Percentiles rank a stretch among this genome's conserved stretches.
phyloP scores from a whole-genome alignment of 148 eudicot species.

The Amaranthus hypochondriacus region DNA sequence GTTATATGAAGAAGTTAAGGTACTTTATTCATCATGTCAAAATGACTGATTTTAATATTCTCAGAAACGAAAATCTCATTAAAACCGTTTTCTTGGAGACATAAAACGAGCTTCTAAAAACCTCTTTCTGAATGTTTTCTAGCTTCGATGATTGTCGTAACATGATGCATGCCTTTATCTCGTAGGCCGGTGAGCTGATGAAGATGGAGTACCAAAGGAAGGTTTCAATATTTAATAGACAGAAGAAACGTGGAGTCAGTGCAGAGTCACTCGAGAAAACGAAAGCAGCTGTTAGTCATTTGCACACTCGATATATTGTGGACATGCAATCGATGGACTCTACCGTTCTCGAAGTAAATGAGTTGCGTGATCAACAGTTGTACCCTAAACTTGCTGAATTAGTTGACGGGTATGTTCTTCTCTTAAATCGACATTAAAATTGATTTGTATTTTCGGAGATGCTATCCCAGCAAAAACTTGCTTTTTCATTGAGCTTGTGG shows the following conservation, averaged over 20 bases:
- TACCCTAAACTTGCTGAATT: slow-evolving; percentile 93
- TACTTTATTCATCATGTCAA: slow-evolving; percentile 23
- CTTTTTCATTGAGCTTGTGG: too few relatives aligned
- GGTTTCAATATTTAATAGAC: slow-evolving; percentile 65
- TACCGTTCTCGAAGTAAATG: slow-evolving; percentile 85
- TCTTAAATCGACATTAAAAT: neutral
- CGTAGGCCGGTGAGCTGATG: slow-evolving; percentile 88
- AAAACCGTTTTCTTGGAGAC: neutral
- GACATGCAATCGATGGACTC: slow-evolving; percentile 99
- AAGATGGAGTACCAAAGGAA: slow-evolving; percentile 91
- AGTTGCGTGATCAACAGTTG: slow-evolving; percentile 82
- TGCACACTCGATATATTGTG: slow-evolving; percentile 95
- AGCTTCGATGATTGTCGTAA: neutral
- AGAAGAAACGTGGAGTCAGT: slow-evolving; percentile 73
- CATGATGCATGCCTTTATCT: neutral
- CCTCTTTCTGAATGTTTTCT: neutral
- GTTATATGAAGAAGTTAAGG: slow-evolving; percentile 98
- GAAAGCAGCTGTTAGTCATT: slow-evolving; percentile 96
- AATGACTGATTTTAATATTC: neutral
- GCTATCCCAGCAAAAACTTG: too few relatives aligned
- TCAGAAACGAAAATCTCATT: neutral
- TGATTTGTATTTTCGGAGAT: too few relatives aligned
- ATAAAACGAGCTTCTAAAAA: neutral
- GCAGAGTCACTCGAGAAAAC: slow-evolving; percentile 85
- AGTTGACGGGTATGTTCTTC: slow-evolving; percentile 58